phyloP scores from a whole-genome alignment of 352 stramenopile genomes.

The Globisporangium solare region DNA sequence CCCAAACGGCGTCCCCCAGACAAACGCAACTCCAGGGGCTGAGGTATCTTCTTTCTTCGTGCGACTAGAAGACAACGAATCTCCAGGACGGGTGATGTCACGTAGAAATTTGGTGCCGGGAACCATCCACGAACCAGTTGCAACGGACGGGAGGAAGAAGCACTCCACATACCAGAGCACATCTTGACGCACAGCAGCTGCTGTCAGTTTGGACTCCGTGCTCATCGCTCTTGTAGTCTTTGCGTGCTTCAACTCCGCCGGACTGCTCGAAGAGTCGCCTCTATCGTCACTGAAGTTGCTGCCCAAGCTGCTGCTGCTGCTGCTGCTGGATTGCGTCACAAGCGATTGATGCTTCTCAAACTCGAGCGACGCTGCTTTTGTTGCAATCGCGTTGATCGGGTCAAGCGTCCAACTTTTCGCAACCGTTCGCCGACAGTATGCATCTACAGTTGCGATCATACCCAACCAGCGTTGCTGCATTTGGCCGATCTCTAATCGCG shows the following conservation, averaged over 20 bases:
- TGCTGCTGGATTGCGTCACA: conserved; percentile 4
- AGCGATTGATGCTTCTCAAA: conserved; percentile 11
- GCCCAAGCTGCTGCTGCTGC: conserved; percentile 15
- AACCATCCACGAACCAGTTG: conserved; percentile 30
- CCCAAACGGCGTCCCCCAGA: conserved; percentile 53
- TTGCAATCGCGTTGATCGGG: conserved; percentile 30
- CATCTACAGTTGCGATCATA: conserved; percentile 35
- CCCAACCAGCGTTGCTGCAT: conserved; percentile 27
- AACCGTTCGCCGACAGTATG: conserved; percentile 41
- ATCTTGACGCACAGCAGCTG: conserved; percentile 13
- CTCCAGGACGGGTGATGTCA: too few relatives aligned
- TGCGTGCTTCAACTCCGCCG: conserved; percentile 2
- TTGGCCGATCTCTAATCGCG: conserved; percentile 26
- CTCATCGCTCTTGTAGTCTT: conserved; percentile 12
- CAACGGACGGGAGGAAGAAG: conserved; percentile 36
- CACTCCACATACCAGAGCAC: conserved; percentile 49
- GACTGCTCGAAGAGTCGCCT: conserved; percentile 8
- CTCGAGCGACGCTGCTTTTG: conserved; percentile 14
- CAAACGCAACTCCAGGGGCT: conserved; percentile 44
- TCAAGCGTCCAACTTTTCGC: conserved; percentile 24
- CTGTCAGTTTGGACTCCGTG: conserved; percentile 10
- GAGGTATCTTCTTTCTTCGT: background rate
- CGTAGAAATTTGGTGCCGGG: conserved; percentile 20
- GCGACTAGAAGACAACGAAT: too few relatives aligned
- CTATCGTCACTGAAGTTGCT: conserved; percentile 11